Evolutionary conservation across 148 eudicot genomes (phyloP).

Genomic region (Arctostaphylos glauca): DNA sequence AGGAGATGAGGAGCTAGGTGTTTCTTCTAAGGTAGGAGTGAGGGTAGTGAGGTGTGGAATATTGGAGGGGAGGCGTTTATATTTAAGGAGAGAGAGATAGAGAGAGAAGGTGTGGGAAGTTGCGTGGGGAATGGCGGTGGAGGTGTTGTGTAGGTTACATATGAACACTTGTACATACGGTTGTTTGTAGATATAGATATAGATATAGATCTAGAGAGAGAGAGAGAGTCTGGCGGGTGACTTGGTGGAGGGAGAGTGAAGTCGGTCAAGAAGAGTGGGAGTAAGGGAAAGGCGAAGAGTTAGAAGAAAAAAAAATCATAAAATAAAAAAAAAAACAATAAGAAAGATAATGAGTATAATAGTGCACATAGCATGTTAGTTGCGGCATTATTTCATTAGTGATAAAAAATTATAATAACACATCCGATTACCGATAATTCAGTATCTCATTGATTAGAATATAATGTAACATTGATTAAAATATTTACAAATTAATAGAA

Average conservation of each 20-base stretch:
- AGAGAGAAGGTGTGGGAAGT: slow-evolving; percentile 21
- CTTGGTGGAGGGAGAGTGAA: slow-evolving; percentile 11
- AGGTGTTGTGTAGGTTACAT: slow-evolving; percentile 25
- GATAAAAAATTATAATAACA: not conserved
- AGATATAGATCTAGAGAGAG: not conserved
- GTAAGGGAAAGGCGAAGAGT: not conserved
- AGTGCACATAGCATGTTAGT: too few species aligned
- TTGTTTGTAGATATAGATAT: not conserved
- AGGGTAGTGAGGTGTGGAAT: not conserved
- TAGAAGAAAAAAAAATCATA: not conserved
- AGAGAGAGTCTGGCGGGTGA: not conserved
- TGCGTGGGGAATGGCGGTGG: slow-evolving; percentile 31
- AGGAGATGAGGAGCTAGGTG: not conserved
- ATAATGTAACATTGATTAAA: too few species aligned
- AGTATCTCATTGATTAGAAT: not conserved
- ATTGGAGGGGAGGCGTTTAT: not conserved
- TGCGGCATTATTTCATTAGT: too few species aligned
- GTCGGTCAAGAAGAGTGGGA: slow-evolving; percentile 23
- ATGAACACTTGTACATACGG: not conserved
- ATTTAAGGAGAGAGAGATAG: not conserved
- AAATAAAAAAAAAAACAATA: too few species aligned
- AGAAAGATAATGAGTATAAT: too few species aligned
- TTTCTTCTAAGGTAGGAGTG: slow-evolving; percentile 3
- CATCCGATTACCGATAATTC: not conserved
- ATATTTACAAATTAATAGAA: too few species aligned